Evolutionary conservation across 2,329 filamentous ascomycete species (phyloP), one percentile per base, ranked within the genome.

Genomic region (Claviceps citrina): DNA sequence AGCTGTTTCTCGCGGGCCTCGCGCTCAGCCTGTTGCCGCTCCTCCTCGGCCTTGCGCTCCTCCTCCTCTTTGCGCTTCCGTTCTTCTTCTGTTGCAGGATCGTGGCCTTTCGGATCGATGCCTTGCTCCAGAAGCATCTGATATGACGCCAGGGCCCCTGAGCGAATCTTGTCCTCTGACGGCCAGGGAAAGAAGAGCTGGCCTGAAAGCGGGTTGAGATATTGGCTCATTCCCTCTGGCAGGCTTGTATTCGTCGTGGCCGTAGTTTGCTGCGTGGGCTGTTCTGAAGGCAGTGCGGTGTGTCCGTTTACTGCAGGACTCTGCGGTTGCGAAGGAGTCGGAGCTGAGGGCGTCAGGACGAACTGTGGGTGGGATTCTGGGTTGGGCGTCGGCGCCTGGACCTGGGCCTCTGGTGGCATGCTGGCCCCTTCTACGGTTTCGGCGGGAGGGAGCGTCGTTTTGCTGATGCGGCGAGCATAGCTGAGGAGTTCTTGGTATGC

Each of bases 391-490:
- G 31, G 41, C 4, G 24, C 20, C 20, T 35, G 36, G 24, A 31
- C 19, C 36, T 58, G 56, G 5, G 36, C 44, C 12, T 51, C 56
- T 1, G 55, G 52, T 3, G 51, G 46, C 1, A 56, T 43, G 16
- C 56, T 51, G 16, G 61, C 41, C 18, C 59, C 55, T 46, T 68
- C 66, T 10, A 65, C 57, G 36, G 65, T 63, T 35, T 64, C 63
- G 0, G 73, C 73, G 0, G 78, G 78, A 0, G 84, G 83, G 10
- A 85, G 69, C 1, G 84, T 89, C 47, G 79, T 85, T 55, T 78
- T 81, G 56, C 78, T 81, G 53, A 93, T 91, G 47, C 79, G 77
- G 32, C 80, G 79, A 18, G 84, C 84, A 55, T 84, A 91, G 45
- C 67, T 70, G 18, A 93, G 75, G 0, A 93, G 73, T 48, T 87